phyloP scores from a whole-genome alignment of 2,329 filamentous ascomycete genomes.

The Aureobasidium sp. region DNA sequence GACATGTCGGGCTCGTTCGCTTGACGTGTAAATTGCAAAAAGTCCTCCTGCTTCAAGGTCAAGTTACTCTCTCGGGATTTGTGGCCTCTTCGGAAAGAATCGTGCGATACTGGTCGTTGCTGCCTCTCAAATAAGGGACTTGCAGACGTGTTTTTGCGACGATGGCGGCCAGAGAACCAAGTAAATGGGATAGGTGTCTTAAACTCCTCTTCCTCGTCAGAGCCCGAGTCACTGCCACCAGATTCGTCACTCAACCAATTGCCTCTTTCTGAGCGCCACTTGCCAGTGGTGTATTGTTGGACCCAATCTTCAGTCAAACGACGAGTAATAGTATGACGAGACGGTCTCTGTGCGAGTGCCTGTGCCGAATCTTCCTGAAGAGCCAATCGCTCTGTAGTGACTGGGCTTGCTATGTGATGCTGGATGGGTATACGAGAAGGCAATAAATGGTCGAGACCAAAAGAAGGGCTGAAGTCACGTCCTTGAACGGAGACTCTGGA shows the following conservation, averaged over 20 bases:
- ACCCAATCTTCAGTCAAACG: conserved; percentile 76
- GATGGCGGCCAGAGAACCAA: conserved; percentile 13
- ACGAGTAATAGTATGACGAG: conserved; percentile 32
- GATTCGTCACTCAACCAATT: conserved; percentile 79
- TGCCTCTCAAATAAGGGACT: not conserved
- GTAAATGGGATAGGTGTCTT: conserved; percentile 14
- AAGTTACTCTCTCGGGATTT: conserved; percentile 35
- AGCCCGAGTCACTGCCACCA: conserved; percentile 48
- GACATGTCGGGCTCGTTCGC: conserved; percentile 6
- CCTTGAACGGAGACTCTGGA: conserved; percentile 16
- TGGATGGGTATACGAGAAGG: conserved; percentile 20
- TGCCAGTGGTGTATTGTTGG: conserved; percentile 52
- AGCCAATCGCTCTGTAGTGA: conserved; percentile 9
- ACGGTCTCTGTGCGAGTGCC: not conserved
- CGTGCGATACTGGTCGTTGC: conserved; percentile 1
- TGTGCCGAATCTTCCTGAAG: not conserved
- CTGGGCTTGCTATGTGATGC: conserved; percentile 5
- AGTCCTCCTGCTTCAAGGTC: conserved; percentile 42
- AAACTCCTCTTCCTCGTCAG: conserved; percentile 15
- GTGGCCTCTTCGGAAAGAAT: conserved; percentile 24
- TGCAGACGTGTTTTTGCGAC: conserved; percentile 7
- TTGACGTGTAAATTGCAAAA: conserved; percentile 30
- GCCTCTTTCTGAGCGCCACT: conserved; percentile 64
- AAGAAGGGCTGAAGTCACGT: conserved; percentile 15
- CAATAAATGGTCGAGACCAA: conserved; percentile 27